Evolutionary conservation across 23 red algal species (phyloP).

Genomic region (Gracilariopsis chorda): DNA sequence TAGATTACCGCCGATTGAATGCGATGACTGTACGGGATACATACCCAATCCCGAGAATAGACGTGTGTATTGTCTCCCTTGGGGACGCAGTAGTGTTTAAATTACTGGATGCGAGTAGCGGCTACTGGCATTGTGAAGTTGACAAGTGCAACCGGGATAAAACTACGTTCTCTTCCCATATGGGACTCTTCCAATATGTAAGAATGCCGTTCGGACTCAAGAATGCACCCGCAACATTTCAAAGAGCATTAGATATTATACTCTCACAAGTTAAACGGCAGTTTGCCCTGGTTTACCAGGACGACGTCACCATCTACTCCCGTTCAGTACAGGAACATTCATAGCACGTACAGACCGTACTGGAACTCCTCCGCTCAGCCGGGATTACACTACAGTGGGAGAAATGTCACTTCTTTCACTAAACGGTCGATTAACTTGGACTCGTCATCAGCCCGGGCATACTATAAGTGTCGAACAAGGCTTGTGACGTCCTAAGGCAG

Average conservation of each 20-base stretch:
- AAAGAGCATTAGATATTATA: constrained; percentile 32
- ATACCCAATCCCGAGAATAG: constrained; percentile 17
- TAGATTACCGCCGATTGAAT: constrained; percentile 32
- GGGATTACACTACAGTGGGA: neutral
- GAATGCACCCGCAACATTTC: constrained; percentile 21
- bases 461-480: neutral
- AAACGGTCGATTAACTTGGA: constrained; percentile 8
- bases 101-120: neutral
- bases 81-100: constrained; percentile 2
- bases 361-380: neutral
- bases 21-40: constrained; percentile 2
- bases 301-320: constrained; percentile 30
- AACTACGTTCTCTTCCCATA: neutral
- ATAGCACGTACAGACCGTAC: neutral
- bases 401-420: neutral
- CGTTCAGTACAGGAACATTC: neutral
- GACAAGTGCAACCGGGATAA: neutral
- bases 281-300: constrained; percentile 4
- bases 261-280: neutral
- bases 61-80: constrained; percentile 33
- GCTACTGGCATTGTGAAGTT: constrained; percentile 4
- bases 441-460: neutral
- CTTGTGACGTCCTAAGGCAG: neutral
- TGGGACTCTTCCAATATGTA: neutral
- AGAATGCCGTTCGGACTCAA: constrained; percentile 44